Conservation (phyloP, 1,284 basidiomycete species). For the Singerocomus inundabilis region DNA sequence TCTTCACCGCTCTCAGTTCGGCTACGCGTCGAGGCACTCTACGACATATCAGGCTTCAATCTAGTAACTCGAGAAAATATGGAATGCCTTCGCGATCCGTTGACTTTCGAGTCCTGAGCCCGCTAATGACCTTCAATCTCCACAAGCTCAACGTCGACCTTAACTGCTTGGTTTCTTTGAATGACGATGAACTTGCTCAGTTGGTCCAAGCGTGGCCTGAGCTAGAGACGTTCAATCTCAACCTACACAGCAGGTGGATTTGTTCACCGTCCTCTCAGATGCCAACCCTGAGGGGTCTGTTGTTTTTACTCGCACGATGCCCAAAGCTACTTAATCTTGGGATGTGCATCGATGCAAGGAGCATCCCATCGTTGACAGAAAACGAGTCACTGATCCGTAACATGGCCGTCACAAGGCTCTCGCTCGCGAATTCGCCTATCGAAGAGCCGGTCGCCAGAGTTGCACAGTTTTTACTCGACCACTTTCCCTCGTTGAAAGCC, state of each 20-base stretch:
- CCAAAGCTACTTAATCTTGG: slow-evolving; percentile 7
- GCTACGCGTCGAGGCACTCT: slow-evolving; percentile 2
- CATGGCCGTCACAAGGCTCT: slow-evolving; percentile 1
- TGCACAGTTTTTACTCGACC: slow-evolving; percentile 5
- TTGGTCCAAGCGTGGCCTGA: slow-evolving; percentile 16
- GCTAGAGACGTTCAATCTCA: slow-evolving; percentile 7
- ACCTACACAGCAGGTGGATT: not conserved
- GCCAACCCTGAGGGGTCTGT: slow-evolving; percentile 14
- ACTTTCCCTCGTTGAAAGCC: slow-evolving; percentile 1
- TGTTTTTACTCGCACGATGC: slow-evolving; percentile 14
- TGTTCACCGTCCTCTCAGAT: not conserved
- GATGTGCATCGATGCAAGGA: slow-evolving; percentile 6
- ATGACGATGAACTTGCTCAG: slow-evolving; percentile 13
- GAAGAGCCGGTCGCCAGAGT: not conserved
- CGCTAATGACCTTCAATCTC: slow-evolving; percentile 6
- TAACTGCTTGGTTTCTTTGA: slow-evolving; percentile 3
- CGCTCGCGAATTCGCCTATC: slow-evolving; percentile 6
- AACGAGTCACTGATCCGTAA: slow-evolving; percentile 6
- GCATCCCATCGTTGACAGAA: slow-evolving; percentile 3
- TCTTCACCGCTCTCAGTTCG: slow-evolving; percentile 10
- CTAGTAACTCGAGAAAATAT: not conserved
- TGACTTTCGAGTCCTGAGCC: slow-evolving; percentile 5
- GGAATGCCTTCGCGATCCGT: not conserved
- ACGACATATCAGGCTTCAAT: not conserved
- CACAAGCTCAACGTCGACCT: not conserved